phyloP scores from a whole-genome alignment of 1,284 basidiomycete species.

The Tremellales sp. region DNA sequence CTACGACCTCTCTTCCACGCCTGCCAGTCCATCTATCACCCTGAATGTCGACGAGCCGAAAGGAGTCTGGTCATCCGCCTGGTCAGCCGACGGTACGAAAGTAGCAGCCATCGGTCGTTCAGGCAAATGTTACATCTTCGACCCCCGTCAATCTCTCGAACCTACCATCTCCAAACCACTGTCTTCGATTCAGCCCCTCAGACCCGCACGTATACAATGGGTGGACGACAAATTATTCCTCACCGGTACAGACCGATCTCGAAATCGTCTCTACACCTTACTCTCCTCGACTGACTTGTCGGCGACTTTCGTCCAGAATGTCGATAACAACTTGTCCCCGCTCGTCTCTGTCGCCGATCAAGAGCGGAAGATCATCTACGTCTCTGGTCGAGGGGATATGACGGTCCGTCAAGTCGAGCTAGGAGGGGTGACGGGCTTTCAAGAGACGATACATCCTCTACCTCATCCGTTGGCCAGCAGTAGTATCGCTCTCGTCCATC shows the following conservation, averaged over 20 bases:
- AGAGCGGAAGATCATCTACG: conserved; percentile 46
- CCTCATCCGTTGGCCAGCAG: conserved; percentile 34
- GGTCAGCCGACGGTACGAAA: conserved; percentile 41
- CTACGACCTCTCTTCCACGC: conserved; percentile 34
- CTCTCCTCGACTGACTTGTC: conserved; percentile 27
- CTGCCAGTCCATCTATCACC: conserved; percentile 14
- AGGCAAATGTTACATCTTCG: conserved; percentile 42
- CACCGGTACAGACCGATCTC: conserved; percentile 45
- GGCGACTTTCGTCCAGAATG: conserved; percentile 30
- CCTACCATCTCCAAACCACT: conserved; percentile 16
- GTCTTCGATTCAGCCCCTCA: conserved; percentile 40
- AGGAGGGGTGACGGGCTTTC: conserved; percentile 36
- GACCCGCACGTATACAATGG: conserved; percentile 37
- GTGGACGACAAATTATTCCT: conserved; percentile 44
- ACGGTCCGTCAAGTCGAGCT: conserved; percentile 48
- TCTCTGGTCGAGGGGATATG: conserved; percentile 49
- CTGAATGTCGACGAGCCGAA: conserved; percentile 27
- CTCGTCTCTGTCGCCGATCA: conserved; percentile 47
- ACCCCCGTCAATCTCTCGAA: conserved; percentile 29
- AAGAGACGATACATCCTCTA: conserved; percentile 38
- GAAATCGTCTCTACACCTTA: conserved; percentile 34
- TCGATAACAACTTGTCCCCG: conserved; percentile 47
- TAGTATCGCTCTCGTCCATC: conserved; percentile 39
- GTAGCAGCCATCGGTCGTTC: conserved; percentile 43
- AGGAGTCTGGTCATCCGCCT: conserved; percentile 41